Base-by-base conservation (phyloP, 768 basidiomycete genomes). In the Tricholoma terreum region DNA sequence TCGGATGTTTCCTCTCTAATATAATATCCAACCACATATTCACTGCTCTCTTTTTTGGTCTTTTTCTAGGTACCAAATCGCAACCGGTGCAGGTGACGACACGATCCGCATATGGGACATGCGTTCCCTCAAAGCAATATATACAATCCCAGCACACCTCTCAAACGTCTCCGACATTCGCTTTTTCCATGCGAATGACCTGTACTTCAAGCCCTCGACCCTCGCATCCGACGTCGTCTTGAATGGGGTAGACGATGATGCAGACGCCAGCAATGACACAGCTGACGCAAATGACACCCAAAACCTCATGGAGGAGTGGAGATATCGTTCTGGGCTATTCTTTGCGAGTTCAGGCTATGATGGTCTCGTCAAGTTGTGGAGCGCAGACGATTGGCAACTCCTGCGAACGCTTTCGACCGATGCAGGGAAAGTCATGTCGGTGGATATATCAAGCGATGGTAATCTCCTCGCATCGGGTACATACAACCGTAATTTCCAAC, bases 91-190 rank as follows among this genome's bases (percentile, higher is more conserved):
- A 4, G 94, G 92, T 45, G 97, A 99, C 72, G 97, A 98, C 69
- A 97, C 97, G 0, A 90, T 99, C 66, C 89, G 95, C 49, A 92
- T 98, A 79, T 99, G 97, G 97, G 97, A 99, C 74, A 86, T 98
- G 77, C 88, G 97, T 36, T 89, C 91, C 14, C 80, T 97, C 31
- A 93, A 89, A 63, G 86, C 93, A n/a, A 75, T 94, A 10, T 94
- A 97, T 72, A 98, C 93, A 40, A 97, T 98, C 63, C 95, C 96
- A 1, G 97, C 94, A 0, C 97, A 99, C 76, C 82, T 89, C 34
- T 94, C 91, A 54, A 96, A 95, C 69, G 90, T 98, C 52, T 90
- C 95, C 14, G 97, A 99, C 65, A 82, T 99, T 43, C 89, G 91
- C 30, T 99, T 98, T 79, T 98, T 95, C 84, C 83, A 86, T 46